These are phyloP conservation scores for Ustilago cynodontis DNA, from an alignment of 1,284 basidiomycete species.

Conservation along the genomic window DNA sequence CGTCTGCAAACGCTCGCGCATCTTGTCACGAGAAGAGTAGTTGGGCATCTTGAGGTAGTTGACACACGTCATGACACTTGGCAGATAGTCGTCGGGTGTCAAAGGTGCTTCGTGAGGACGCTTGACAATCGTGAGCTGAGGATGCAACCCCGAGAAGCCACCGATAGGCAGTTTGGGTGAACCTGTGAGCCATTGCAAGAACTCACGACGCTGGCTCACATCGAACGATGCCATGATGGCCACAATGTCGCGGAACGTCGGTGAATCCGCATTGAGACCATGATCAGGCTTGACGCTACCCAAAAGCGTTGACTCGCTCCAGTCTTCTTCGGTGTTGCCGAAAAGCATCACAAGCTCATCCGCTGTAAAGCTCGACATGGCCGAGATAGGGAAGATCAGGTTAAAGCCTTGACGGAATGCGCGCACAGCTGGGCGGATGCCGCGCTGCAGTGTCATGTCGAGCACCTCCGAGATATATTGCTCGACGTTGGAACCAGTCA, in stretches of 20 bases:
- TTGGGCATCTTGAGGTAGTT: slow-evolving; percentile 74
- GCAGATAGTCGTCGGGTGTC: slow-evolving; percentile 92
- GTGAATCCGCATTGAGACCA: slow-evolving; percentile 94
- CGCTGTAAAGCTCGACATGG: slow-evolving; percentile 90
- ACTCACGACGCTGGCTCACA: slow-evolving; percentile 80
- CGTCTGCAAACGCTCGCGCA: slow-evolving; percentile 59
- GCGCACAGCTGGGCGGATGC: slow-evolving; percentile 61
- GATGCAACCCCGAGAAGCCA: slow-evolving; percentile 94
- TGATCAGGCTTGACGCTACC: slow-evolving; percentile 96
- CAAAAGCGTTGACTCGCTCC: slow-evolving; percentile 78
- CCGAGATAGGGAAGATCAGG: slow-evolving; percentile 90
- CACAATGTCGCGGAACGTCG: slow-evolving; percentile 86
- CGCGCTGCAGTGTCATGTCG: slow-evolving; percentile 67
- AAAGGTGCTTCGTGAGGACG: slow-evolving; percentile 86
- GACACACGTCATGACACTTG: slow-evolving; percentile 98
- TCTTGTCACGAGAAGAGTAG: slow-evolving; percentile 63
- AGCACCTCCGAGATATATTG: slow-evolving; percentile 81
- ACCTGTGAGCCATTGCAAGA: slow-evolving; percentile 96
- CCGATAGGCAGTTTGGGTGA: slow-evolving; percentile 80
- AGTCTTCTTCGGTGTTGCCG: slow-evolving; percentile 86
- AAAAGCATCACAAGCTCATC: slow-evolving; percentile 94
- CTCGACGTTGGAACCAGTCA: slow-evolving; percentile 86
- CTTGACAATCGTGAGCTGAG: slow-evolving; percentile 93
- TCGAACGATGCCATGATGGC: slow-evolving; percentile 88
- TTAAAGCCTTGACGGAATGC: slow-evolving; percentile 71